Percentiles rank a stretch among this genome's conserved stretches.
Evolutionary conservation across 2,329 filamentous ascomycete species (phyloP).

Genomic region (Aspergillus pseudonomiae): DNA sequence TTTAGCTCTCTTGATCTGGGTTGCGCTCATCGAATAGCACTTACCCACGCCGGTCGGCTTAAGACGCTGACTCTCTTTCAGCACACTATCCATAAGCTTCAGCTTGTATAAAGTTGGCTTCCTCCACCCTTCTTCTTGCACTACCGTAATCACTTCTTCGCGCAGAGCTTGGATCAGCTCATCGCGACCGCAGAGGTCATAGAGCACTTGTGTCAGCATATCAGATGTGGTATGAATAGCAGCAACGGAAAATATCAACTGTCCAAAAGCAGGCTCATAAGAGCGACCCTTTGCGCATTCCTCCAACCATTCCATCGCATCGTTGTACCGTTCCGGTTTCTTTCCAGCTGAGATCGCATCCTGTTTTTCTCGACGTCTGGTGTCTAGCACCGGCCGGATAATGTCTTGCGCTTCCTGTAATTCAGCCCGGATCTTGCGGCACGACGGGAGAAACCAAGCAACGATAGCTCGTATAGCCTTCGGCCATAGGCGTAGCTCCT

Average conservation of each 20-base stretch:
- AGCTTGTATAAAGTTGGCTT: constrained; percentile 44
- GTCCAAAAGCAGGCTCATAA: constrained; percentile 23
- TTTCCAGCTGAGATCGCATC: not conserved
- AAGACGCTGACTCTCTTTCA: constrained; percentile 44
- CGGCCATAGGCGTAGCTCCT: constrained; percentile 17
- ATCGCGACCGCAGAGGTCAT: constrained; percentile 19
- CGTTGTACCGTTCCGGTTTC: constrained; percentile 12
- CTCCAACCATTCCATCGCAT: constrained; percentile 33
- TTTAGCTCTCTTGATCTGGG: not conserved
- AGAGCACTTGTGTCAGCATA: constrained; percentile 25
- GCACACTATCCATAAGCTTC: constrained; percentile 46
- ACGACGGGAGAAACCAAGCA: constrained; percentile 13
- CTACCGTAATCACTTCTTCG: constrained; percentile 23
- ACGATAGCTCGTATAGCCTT: constrained; percentile 9
- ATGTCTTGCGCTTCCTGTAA: constrained; percentile 14
- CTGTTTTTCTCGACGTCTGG: not conserved
- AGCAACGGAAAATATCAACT: constrained; percentile 26
- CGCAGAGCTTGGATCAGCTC: constrained; percentile 19
- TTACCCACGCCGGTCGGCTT: constrained; percentile 29
- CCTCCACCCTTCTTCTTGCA: constrained; percentile 30
- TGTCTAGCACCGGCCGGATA: constrained; percentile 13
- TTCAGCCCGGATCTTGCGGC: constrained; percentile 14
- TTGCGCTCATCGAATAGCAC: not conserved
- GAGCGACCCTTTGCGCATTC: constrained; percentile 22
- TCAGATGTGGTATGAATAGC: constrained; percentile 30